Base-by-base conservation (phyloP, 768 basidiomycete species). In the Boletus eberwhitei region DNA sequence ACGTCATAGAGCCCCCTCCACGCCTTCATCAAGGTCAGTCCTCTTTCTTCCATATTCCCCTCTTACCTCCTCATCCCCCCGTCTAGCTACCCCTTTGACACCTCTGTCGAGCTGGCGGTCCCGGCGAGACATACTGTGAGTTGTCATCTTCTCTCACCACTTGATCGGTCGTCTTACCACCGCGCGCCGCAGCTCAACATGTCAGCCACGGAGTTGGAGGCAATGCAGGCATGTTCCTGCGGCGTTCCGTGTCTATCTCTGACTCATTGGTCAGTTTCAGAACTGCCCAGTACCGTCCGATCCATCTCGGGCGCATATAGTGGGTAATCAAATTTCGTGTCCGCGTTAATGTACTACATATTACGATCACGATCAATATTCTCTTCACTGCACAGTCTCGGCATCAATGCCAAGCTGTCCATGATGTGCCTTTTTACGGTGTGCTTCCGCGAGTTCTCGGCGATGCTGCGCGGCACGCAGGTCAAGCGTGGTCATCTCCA, bases 281-380 rank as follows among this genome's bases (percentile, higher is more conserved):
- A 76, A 78, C 13, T 24, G n/a, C n/a, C n/a, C n/a, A n/a, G n/a
- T n/a, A 24, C 24, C 24, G 5, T 24, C 24, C 24, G 24, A 24
- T 24, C 24, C 24, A 24, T 24, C 24, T 50, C 78, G 75, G 67
- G 86, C 84, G 22, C 73, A 89, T 59, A 86, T 88, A 73, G 80
- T 85, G 60, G 89, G 86, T 71, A 84, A 73, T 62, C 85, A 78
- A n/a, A 70, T 88, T 59, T 81, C 81, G 51, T 76, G 79, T 64
- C 55, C 55, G 39, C 61, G n/a, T 54, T 61, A 48, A 59, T 57
- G 59, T 58, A 55, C 58, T 58, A 54, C 22, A 37, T 52, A 62
- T 68, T 58, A 60, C 57, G 61, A 66, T 65, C 58, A 59, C 55
- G 54, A 67, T 66, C 64, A 55, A n/a, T n/a, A n/a, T n/a, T n/a